These are phyloP conservation scores for Trypanosoma brucei DNA, from an alignment of 208 protist species.

Conservation along the genomic window DNA sequence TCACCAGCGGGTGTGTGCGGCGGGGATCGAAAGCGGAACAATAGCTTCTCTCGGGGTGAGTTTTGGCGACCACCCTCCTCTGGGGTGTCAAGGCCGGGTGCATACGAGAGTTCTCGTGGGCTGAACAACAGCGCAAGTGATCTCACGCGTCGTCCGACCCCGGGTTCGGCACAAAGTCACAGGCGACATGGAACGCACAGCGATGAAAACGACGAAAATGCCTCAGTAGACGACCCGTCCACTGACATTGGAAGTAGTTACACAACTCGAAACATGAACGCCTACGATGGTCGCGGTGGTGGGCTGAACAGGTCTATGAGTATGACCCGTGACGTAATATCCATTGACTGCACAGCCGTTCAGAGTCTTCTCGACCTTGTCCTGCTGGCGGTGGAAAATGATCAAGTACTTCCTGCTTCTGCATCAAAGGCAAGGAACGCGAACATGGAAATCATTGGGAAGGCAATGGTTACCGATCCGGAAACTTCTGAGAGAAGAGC, in stretches of 20 bases:
- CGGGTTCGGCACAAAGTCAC: not conserved
- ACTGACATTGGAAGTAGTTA: not conserved
- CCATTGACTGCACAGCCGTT: constrained; percentile 51
- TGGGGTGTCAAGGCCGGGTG: not conserved
- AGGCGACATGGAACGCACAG: not conserved
- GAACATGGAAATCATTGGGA: constrained; percentile 28
- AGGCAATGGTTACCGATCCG: constrained; percentile 30
- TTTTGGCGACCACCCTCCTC: not conserved
- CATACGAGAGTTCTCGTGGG: not conserved
- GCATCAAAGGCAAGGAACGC: constrained; percentile 13
- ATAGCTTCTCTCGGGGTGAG: not conserved
- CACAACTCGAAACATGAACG: not conserved
- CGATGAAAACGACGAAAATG: not conserved
- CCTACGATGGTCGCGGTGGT: not conserved
- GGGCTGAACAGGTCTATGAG: not conserved
- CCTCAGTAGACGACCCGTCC: not conserved
- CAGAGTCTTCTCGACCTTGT: constrained; percentile 82
- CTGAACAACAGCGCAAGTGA: not conserved
- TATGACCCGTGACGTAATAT: constrained; percentile 4
- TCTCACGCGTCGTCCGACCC: not conserved
- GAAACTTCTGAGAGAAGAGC: constrained; percentile 34
- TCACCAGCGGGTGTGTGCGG: not conserved
- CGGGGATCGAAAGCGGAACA: not conserved
- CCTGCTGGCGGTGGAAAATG: constrained; percentile 79
- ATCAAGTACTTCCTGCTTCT: constrained; percentile 38